phyloP scores from a whole-genome alignment of 352 stramenopile genomes.

The Phytophthora palmivora region DNA sequence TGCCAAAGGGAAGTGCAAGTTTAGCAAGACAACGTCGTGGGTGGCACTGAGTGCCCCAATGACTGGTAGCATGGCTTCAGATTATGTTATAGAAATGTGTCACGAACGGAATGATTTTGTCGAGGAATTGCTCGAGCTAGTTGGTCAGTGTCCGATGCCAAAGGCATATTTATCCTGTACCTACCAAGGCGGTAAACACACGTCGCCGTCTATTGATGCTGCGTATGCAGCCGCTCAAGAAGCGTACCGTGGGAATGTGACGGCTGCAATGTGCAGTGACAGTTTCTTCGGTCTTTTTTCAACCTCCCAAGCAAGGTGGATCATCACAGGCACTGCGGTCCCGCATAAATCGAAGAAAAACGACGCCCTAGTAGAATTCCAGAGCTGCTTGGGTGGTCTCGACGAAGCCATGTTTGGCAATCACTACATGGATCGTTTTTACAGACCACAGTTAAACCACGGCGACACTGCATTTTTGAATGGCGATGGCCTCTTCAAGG shows the following conservation, averaged over 20 bases:
- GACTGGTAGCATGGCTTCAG: conserved; percentile 29
- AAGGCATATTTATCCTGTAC: conserved; percentile 8
- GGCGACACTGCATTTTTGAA: conserved; percentile 7
- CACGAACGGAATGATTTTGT: background rate
- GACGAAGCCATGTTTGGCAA: background rate
- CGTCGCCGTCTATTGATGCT: background rate
- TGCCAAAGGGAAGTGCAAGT: conserved; percentile 17
- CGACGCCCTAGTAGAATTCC: conserved; percentile 40
- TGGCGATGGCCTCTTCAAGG: background rate
- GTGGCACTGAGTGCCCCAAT: conserved; percentile 21
- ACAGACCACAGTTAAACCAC: conserved; percentile 3
- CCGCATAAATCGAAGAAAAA: conserved; percentile 38
- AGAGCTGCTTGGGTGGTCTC: too few species aligned
- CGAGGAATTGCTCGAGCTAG: background rate
- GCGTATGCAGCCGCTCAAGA: conserved; percentile 17
- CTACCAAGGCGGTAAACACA: conserved; percentile 22
- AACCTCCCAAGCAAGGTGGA: conserved; percentile 4
- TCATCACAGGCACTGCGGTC: conserved; percentile 21
- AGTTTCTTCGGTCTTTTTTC: conserved; percentile 39
- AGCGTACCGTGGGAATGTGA: conserved; percentile 37
- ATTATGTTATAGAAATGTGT: conserved; percentile 17
- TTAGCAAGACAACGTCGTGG: conserved; percentile 22
- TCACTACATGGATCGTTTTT: background rate
- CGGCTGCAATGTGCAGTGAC: conserved; percentile 38
- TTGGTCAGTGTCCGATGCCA: conserved; percentile 13